Conservation (phyloP, 176 grass and related monocot species). For the Triticum timopheevii region DNA sequence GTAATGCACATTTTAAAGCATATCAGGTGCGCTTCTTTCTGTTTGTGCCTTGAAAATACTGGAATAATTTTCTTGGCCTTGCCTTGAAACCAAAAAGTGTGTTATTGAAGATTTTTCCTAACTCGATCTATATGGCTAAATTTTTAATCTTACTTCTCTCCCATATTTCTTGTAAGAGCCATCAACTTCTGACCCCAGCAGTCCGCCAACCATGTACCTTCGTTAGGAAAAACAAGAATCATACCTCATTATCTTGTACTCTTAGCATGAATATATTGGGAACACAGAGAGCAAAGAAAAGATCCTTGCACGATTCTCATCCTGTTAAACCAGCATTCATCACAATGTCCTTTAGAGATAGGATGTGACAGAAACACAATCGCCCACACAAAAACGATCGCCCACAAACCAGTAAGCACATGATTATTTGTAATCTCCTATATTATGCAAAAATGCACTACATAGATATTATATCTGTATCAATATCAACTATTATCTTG, state of each 20-base stretch:
- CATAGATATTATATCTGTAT: too few species aligned
- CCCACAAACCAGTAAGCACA: too few species aligned
- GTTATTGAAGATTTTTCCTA: not conserved
- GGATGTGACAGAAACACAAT: not conserved
- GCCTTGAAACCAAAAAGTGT: slow-evolving; percentile 43
- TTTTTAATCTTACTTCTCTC: slow-evolving; percentile 51
- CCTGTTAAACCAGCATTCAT: slow-evolving; percentile 44
- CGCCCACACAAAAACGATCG: too few species aligned
- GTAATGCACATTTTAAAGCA: slow-evolving; percentile 88
- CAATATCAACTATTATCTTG: too few species aligned
- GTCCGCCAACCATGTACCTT: slow-evolving; percentile 89
- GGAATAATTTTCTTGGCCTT: slow-evolving; percentile 92
- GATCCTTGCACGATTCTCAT: slow-evolving; percentile 55
- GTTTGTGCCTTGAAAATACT: slow-evolving; percentile 94
- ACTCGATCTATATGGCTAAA: not conserved
- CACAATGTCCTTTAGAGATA: not conserved
- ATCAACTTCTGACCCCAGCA: slow-evolving; percentile 74
- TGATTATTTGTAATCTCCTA: too few species aligned
- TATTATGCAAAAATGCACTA: too few species aligned
- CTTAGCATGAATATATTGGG: too few species aligned
- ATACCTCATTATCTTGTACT: too few species aligned
- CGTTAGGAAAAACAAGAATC: not conserved
- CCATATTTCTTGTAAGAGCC: slow-evolving; percentile 80
- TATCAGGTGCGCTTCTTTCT: slow-evolving; percentile 93
- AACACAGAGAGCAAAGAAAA: too few species aligned